Conservation (phyloP, 2,329 filamentous ascomycete species). For the Alternaria gansuensis region DNA sequence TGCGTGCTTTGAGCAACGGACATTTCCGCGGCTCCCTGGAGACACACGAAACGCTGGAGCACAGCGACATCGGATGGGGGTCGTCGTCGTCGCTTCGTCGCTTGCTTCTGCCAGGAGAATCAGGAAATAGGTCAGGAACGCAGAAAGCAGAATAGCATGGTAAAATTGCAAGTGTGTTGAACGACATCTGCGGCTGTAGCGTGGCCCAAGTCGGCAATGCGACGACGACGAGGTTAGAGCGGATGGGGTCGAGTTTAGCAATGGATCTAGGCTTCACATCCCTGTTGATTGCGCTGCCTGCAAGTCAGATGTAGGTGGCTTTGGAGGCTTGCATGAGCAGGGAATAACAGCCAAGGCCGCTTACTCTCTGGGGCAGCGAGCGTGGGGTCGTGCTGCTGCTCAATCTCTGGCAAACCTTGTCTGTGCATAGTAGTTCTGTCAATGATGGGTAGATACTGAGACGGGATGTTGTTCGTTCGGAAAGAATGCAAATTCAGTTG, state of each 20-base stretch:
- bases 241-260: constrained; percentile 27
- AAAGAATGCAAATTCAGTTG: background rate
- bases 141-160: constrained; percentile 21
- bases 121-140: constrained; percentile 10
- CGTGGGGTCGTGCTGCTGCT: constrained; percentile 27
- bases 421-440: constrained; percentile 16
- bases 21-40: constrained; percentile 28
- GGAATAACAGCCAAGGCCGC: constrained; percentile 27
- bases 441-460: constrained; percentile 7
- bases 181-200: constrained; percentile 25
- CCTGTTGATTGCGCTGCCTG: constrained; percentile 29
- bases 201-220: constrained; percentile 22
- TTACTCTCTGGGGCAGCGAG: constrained; percentile 31
- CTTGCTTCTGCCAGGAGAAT: background rate
- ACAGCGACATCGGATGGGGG: constrained; percentile 16
- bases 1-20: constrained; percentile 5
- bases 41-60: background rate
- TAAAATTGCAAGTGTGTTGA: constrained; percentile 22
- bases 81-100: background rate
- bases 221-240: constrained; percentile 26
- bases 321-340: constrained; percentile 33
- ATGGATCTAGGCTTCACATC: constrained; percentile 36
- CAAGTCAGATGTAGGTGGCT: constrained; percentile 42
- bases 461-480: background rate
- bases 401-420: constrained; percentile 21